A percentile compares a stretch with the other conserved stretches of the same genome.
Evolutionary conservation across 306 rosid genomes (phyloP).

Genomic region (Hippophae tibetana): DNA sequence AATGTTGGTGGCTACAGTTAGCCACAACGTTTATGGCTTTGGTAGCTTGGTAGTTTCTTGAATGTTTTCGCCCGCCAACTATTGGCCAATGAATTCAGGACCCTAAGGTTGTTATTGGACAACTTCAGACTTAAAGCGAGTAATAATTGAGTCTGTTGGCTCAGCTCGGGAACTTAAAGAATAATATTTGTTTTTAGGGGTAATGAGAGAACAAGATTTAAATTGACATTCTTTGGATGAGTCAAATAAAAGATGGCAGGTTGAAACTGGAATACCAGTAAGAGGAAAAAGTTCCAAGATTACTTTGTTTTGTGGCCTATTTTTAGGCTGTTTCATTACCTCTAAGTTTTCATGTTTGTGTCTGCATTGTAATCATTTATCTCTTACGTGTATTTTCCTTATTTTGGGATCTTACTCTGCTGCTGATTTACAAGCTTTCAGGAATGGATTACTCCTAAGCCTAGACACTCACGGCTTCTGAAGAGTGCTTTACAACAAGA

Average conservation of each 20-base stretch:
- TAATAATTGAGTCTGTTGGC: background rate
- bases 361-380: background rate
- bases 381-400: background rate
- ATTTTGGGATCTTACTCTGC: constrained; percentile 1
- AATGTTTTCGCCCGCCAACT: background rate
- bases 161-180: no score
- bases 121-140: background rate
- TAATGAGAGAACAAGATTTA: no score
- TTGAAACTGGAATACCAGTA: no score
- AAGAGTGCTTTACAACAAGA: constrained; percentile 67
- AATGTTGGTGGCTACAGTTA: background rate
- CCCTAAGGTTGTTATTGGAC: background rate
- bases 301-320: no score
- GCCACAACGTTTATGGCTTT: background rate
- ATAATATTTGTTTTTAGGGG: no score
- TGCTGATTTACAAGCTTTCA: constrained; percentile 25
- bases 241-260: no score
- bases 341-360: background rate
- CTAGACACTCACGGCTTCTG: constrained; percentile 75
- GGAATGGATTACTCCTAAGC: constrained; percentile 70
- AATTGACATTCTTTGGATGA: no score
- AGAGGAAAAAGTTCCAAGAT: no score
- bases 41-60: no score
- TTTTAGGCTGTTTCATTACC: no score
- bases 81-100: constrained; percentile 1